phyloP scores from a whole-genome alignment of 371 early-diverging fungal genomes.

The Apophysomyces trapeziformis region DNA sequence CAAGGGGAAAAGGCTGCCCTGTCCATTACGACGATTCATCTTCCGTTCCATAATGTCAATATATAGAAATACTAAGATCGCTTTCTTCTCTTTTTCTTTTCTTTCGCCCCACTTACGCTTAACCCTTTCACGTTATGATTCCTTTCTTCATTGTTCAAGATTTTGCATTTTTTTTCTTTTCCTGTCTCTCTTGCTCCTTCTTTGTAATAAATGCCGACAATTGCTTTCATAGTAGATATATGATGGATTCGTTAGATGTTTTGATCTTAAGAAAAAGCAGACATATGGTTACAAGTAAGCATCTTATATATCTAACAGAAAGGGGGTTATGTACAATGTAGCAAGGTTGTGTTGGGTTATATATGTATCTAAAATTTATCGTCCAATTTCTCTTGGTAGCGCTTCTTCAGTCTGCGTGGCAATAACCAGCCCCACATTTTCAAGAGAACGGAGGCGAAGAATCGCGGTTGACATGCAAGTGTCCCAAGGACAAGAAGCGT shows the following conservation, averaged over 20 bases:
- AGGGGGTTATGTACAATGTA: slow-evolving; percentile 8
- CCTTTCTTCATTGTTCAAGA: background rate
- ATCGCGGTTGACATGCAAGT: slow-evolving; percentile 41
- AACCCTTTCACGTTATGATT: background rate
- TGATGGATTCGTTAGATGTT: too few relatives aligned
- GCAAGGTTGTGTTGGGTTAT: background rate
- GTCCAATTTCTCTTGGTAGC: background rate
- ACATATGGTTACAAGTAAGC: background rate
- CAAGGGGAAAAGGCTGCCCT: slow-evolving; percentile 73
- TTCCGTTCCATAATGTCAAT: slow-evolving; percentile 24
- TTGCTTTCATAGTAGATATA: too few relatives aligned
- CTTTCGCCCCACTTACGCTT: background rate
- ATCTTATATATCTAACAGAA: background rate
- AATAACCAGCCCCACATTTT: slow-evolving; percentile 47
- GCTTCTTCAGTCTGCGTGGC: background rate
- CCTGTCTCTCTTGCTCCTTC: background rate
- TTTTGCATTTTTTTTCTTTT: background rate
- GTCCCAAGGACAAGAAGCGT: slow-evolving; percentile 44
- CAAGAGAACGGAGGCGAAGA: slow-evolving; percentile 36
- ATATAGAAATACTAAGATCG: background rate
- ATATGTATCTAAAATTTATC: background rate
- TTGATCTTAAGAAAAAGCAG: too few relatives aligned
- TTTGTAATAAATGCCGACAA: slow-evolving; percentile 1
- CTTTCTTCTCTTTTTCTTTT: background rate
- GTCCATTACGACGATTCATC: slow-evolving; percentile 57